phyloP scores from a whole-genome alignment of 148 eudicot genomes.

The Vaccinium vitisidaea region DNA sequence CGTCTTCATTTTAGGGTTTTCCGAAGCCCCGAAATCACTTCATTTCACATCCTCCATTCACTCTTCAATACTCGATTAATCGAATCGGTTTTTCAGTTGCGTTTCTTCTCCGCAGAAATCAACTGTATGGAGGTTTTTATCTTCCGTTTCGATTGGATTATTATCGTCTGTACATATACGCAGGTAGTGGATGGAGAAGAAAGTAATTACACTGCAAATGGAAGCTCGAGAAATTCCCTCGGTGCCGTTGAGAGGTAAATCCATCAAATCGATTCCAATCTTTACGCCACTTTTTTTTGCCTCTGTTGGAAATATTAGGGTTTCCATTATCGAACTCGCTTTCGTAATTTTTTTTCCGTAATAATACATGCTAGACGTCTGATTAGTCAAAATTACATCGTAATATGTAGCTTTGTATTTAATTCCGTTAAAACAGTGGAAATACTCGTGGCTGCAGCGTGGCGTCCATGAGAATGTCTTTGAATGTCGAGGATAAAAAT shows the following conservation, averaged over 20 bases:
- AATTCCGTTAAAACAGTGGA: not conserved
- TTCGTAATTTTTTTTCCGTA: not conserved
- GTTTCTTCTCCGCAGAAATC: constrained; percentile 12
- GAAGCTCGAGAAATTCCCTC: constrained; percentile 28
- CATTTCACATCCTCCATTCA: constrained; percentile 18
- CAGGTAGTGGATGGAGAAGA: constrained; percentile 37
- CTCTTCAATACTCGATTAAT: constrained; percentile 12
- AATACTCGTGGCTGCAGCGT: not conserved
- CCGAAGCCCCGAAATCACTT: constrained; percentile 19
- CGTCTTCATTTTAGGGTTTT: constrained; percentile 23
- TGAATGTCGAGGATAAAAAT: constrained; percentile 13
- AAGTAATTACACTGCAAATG: constrained; percentile 26
- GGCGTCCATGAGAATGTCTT: constrained; percentile 35
- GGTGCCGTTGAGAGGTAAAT: constrained; percentile 48
- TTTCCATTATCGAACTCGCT: constrained; percentile 6
- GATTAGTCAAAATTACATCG: constrained; percentile 9
- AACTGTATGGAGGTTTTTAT: not conserved
- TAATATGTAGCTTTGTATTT: not conserved
- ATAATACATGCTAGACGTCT: not conserved
- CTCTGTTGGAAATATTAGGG: constrained; percentile 12
- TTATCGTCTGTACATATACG: not conserved
- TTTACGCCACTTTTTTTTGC: not conserved
- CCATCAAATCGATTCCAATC: not conserved
- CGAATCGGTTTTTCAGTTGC: constrained; percentile 2
- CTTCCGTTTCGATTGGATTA: not conserved